These are phyloP conservation scores for Naganishia sp. DNA, from an alignment of 1,284 basidiomycete species.

Conservation along the genomic window DNA sequence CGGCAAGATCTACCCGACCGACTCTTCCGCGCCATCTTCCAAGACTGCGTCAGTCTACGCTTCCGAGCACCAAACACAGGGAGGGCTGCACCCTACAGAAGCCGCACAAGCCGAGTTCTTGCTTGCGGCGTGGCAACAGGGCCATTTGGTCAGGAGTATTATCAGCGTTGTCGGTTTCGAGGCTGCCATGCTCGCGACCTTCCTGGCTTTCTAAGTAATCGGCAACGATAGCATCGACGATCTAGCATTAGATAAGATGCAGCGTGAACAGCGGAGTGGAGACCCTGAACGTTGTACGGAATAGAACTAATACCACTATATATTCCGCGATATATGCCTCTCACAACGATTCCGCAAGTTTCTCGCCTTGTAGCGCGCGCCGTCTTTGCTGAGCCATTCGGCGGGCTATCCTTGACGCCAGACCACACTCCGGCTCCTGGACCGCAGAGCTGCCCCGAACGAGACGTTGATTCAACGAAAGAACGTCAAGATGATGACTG, in stretches of 20 bases:
- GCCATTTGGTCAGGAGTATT: conserved; percentile 20
- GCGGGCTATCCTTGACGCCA: no score
- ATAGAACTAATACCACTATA: neutral
- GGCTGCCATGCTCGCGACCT: conserved; percentile 17
- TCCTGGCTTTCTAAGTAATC: conserved; percentile 13
- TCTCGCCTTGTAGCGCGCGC: no score
- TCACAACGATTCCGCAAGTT: no score
- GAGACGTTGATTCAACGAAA: no score
- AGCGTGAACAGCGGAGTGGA: no score
- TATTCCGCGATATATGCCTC: neutral
- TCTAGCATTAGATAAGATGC: no score
- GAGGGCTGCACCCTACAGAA: conserved; percentile 24
- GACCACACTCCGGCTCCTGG: no score
- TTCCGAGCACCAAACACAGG: conserved; percentile 20
- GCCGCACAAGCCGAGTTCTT: conserved; percentile 22
- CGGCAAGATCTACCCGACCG: conserved; percentile 27
- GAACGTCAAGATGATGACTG: neutral
- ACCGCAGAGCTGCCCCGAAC: no score
- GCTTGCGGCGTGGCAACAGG: conserved; percentile 26
- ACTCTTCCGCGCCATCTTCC: conserved; percentile 17
- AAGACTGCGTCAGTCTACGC: conserved; percentile 18
- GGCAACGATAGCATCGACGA: neutral
- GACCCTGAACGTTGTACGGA: no score
- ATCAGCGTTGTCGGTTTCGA: conserved; percentile 23
- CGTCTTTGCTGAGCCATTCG: no score